A percentile compares a stretch with the other conserved stretches of the same genome.
Conservation (phyloP, 148 eudicot genomes). For the Vaccinium darrowii region DNA sequence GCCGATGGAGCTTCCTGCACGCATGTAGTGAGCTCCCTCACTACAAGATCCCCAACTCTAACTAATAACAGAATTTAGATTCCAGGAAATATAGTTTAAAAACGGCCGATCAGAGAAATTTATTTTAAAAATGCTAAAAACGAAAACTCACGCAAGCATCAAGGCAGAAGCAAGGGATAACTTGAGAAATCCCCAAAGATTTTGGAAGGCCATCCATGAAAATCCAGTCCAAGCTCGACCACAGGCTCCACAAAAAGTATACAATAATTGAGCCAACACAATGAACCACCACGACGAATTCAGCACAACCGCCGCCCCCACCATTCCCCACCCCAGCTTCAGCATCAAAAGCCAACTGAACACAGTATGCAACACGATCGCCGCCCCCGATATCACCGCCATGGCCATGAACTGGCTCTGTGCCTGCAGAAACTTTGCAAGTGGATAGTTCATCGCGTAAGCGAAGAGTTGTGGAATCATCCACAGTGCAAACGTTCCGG, state of each 20-base stretch:
- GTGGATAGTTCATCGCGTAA: constrained; percentile 36
- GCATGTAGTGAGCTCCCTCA: no score
- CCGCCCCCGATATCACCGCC: constrained; percentile 12
- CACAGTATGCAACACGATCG: constrained; percentile 1
- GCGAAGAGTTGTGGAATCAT: constrained; percentile 49
- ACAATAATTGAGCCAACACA: constrained; percentile 8
- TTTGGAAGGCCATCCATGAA: constrained; percentile 16
- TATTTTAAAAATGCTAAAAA: no score
- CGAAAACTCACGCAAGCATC: constrained; percentile 15
- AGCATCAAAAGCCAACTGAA: constrained; percentile 24
- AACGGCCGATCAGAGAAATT: no score
- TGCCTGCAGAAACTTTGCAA: constrained; percentile 18
- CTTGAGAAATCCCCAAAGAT: constrained; percentile 20
- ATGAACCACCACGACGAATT: constrained; percentile 29
- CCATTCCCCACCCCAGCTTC: constrained; percentile 22
- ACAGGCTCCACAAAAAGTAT: constrained; percentile 4
- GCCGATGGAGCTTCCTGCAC: no score
- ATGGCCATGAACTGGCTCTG: constrained; percentile 14
- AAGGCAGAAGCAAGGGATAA: constrained; percentile 20
- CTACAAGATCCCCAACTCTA: no score
- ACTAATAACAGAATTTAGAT: no score
- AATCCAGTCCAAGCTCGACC: constrained; percentile 19
- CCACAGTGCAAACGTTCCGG: constrained; percentile 26
- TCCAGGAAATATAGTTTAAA: no score
- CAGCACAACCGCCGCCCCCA: constrained; percentile 22